phyloP scores from a whole-genome alignment of 345 rosid species.

The Acer campestre region DNA sequence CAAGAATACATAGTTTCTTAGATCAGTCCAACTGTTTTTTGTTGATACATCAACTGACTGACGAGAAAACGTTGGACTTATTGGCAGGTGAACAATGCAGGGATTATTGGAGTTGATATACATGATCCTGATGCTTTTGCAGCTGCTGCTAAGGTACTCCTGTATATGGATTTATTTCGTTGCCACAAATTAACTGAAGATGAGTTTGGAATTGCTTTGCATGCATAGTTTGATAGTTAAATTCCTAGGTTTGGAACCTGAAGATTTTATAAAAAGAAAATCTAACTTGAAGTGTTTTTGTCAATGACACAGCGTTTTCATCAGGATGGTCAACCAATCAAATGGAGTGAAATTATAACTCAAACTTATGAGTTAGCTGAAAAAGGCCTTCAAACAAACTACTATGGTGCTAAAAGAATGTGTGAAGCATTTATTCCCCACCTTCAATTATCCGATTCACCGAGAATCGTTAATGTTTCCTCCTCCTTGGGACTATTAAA shows the following conservation, averaged over 20 bases:
- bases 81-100: slow-evolving; percentile 56
- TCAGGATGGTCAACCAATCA: slow-evolving; percentile 21
- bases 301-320: background rate
- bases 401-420: slow-evolving; percentile 51
- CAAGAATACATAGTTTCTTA: background rate
- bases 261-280: background rate
- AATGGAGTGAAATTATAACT: slow-evolving; percentile 32
- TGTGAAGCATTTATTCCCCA: slow-evolving; percentile 49
- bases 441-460: slow-evolving; percentile 49
- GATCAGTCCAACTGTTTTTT: background rate
- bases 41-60: background rate
- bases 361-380: slow-evolving; percentile 40
- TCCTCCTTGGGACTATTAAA: slow-evolving; percentile 39
- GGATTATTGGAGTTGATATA: slow-evolving; percentile 31
- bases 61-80: background rate
- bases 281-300: background rate
- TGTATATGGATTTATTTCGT: background rate
- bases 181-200: background rate
- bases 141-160: slow-evolving; percentile 28
- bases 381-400: slow-evolving; percentile 48
- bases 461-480: slow-evolving; percentile 55
- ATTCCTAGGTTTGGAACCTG: background rate
- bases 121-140: slow-evolving; percentile 25
- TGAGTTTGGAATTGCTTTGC: background rate
- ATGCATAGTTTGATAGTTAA: background rate